Evolutionary conservation across 2,329 filamentous ascomycete genomes (phyloP).

Genomic region (Coniella vitis): DNA sequence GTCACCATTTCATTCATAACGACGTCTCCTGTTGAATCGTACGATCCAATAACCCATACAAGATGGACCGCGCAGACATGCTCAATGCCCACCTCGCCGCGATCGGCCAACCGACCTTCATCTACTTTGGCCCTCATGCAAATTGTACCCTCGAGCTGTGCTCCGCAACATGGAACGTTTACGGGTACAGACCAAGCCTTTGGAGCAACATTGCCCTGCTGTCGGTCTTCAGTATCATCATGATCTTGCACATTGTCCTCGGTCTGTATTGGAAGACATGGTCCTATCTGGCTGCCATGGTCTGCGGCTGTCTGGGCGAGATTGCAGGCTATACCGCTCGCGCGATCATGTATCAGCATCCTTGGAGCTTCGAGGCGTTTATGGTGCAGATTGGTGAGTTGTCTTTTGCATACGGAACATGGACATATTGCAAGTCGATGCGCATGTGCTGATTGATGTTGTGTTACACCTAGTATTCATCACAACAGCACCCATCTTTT

Average conservation of each 20-base stretch:
- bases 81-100: background rate
- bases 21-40: no score
- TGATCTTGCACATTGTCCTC: slow-evolving; percentile 38
- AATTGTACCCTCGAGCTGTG: slow-evolving; percentile 46
- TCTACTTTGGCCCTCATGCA: slow-evolving; percentile 36
- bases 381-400: slow-evolving; percentile 56
- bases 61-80: background rate
- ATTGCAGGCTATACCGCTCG: slow-evolving; percentile 58
- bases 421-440: background rate
- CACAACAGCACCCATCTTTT: slow-evolving; percentile 48
- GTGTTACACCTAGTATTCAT: slow-evolving; percentile 42
- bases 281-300: slow-evolving; percentile 45
- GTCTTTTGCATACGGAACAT: background rate
- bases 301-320: slow-evolving; percentile 49
- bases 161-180: slow-evolving; percentile 37
- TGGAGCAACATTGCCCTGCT: slow-evolving; percentile 36
- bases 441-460: background rate
- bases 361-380: slow-evolving; percentile 53
- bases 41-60: background rate
- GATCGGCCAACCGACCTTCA: background rate
- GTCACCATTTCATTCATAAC: no score
- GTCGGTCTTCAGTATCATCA: slow-evolving; percentile 37
- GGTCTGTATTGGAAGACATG: slow-evolving; percentile 41
- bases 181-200: slow-evolving; percentile 39
- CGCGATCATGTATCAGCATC: slow-evolving; percentile 49